These are phyloP conservation scores for Lentithecium fluviatile DNA, from an alignment of 495 filamentous ascomycete genomes.

Conservation along the genomic window DNA sequence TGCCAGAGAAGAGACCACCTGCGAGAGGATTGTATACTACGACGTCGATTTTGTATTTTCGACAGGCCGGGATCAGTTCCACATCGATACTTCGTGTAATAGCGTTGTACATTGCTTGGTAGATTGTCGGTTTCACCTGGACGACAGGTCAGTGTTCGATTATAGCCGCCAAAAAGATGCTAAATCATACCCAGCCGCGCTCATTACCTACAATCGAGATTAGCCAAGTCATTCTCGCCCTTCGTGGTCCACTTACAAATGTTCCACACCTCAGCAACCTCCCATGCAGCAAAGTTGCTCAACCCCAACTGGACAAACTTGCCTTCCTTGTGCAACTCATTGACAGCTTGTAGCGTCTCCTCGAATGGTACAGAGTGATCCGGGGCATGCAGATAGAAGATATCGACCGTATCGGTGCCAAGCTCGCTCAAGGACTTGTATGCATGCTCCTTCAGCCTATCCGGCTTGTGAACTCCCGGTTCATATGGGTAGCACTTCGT, in stretches of 20 bases:
- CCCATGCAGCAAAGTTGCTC: slow-evolving; percentile 83
- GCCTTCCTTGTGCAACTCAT: slow-evolving; percentile 81
- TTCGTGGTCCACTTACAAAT: slow-evolving; percentile 77
- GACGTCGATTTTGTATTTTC: slow-evolving; percentile 81
- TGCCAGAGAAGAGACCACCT: slow-evolving; percentile 81
- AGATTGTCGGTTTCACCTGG: slow-evolving; percentile 60
- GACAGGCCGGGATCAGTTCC: slow-evolving; percentile 75
- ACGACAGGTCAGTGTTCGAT: not conserved
- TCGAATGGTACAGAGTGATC: slow-evolving; percentile 66
- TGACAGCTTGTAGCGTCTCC: slow-evolving; percentile 72
- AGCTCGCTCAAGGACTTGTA: slow-evolving; percentile 69
- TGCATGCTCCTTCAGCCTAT: slow-evolving; percentile 60
- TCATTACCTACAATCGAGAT: not conserved
- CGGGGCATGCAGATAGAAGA: slow-evolving; percentile 84
- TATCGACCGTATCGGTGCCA: slow-evolving; percentile 74
- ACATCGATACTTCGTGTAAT: slow-evolving; percentile 72
- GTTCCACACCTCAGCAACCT: slow-evolving; percentile 85
- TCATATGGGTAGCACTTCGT: slow-evolving; percentile 75
- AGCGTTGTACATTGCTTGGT: slow-evolving; percentile 68
- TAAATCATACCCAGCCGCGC: too few relatives aligned
- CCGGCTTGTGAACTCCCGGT: slow-evolving; percentile 60
- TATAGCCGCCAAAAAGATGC: not conserved
- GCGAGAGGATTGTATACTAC: slow-evolving; percentile 91
- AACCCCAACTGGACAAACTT: slow-evolving; percentile 83
- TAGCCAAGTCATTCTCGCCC: slow-evolving; percentile 36